phyloP scores from a whole-genome alignment of 2,329 filamentous ascomycete species.

The Sphaerulina musiva region DNA sequence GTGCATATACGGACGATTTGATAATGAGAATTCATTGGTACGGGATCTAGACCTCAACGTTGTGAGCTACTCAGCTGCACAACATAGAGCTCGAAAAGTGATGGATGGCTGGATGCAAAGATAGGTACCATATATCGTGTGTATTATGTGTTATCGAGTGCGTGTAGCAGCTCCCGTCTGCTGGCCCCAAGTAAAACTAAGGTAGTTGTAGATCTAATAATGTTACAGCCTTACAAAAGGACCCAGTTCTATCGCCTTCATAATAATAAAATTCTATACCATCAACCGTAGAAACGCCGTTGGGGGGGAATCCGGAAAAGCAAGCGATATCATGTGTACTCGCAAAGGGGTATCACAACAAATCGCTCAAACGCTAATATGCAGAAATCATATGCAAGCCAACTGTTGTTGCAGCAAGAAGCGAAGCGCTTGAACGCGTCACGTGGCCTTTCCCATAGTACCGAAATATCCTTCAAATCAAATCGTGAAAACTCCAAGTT shows the following conservation, averaged over 20 bases:
- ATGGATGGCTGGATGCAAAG: too few species aligned
- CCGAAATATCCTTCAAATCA: neutral
- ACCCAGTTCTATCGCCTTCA: neutral
- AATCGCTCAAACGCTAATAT: constrained; percentile 23
- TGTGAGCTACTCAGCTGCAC: neutral
- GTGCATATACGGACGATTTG: too few species aligned
- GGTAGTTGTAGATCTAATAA: neutral
- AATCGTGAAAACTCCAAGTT: constrained; percentile 11
- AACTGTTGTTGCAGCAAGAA: constrained; percentile 11
- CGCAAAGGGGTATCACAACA: constrained; percentile 22
- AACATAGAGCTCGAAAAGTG: neutral
- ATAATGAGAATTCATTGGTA: too few species aligned
- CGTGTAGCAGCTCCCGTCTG: neutral
- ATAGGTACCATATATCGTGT: too few species aligned
- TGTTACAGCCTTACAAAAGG: neutral
- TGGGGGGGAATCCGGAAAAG: neutral
- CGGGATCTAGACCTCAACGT: too few species aligned
- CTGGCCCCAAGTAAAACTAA: neutral
- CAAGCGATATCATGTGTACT: constrained; percentile 21
- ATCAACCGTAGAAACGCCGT: neutral
- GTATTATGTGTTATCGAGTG: too few species aligned
- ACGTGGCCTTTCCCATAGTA: constrained; percentile 11
- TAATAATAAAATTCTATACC: neutral
- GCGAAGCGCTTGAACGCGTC: constrained; percentile 26
- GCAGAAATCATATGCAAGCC: constrained; percentile 15